A percentile compares a stretch with the other conserved stretches of the same genome.
phyloP scores from a whole-genome alignment of 2,329 filamentous ascomycete genomes.

The Talaromyces piceae region DNA sequence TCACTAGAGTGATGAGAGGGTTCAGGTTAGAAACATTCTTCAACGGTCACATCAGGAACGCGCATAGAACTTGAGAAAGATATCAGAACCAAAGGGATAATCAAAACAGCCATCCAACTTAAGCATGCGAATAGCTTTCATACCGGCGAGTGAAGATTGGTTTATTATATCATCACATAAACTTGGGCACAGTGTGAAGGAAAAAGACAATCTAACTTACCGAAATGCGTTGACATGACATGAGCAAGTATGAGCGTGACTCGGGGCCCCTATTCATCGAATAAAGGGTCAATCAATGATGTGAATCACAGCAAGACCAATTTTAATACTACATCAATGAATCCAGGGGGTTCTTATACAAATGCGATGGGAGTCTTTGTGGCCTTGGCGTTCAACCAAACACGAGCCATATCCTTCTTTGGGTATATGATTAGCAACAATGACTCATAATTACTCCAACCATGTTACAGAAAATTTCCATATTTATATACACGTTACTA shows the following conservation, averaged over 20 bases:
- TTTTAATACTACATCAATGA: too few relatives aligned
- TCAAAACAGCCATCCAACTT: background rate
- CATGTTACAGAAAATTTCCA: too few relatives aligned
- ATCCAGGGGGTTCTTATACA: background rate
- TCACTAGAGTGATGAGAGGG: background rate
- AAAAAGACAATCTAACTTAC: background rate
- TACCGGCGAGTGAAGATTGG: slow-evolving; percentile 2
- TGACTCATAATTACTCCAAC: background rate
- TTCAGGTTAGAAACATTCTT: background rate
- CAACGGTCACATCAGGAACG: background rate
- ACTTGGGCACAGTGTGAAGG: background rate
- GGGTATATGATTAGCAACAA: background rate
- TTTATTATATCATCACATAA: background rate
- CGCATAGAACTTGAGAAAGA: background rate
- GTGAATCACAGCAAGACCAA: too few relatives aligned
- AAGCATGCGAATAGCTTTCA: background rate
- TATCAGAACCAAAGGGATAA: background rate
- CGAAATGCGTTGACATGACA: background rate
- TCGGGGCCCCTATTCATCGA: too few relatives aligned
- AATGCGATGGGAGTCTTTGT: background rate
- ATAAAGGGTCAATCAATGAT: too few relatives aligned
- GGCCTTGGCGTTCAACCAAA: background rate
- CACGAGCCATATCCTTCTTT: background rate
- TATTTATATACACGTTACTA: too few relatives aligned
- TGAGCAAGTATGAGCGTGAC: background rate